These are phyloP conservation scores for Rachicladosporium sp. DNA, from an alignment of 2,329 filamentous ascomycete species.

Conservation along the genomic window DNA sequence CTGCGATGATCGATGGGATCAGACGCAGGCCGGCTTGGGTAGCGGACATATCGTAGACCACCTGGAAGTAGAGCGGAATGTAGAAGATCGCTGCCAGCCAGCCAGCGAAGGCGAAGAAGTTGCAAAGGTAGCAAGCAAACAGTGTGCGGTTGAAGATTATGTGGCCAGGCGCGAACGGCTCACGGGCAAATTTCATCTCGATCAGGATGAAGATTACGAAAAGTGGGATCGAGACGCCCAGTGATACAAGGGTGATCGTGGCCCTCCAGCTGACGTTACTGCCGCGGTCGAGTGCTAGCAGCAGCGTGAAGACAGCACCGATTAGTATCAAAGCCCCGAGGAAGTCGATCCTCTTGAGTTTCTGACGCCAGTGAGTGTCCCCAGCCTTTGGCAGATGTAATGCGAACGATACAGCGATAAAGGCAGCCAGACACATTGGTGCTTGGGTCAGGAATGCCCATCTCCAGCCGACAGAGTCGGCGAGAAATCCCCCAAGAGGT, in stretches of 20 bases:
- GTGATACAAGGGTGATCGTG: conserved; percentile 43
- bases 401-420: conserved; percentile 49
- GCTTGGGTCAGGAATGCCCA: conserved; percentile 64
- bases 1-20: conserved; percentile 51
- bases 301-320: conserved; percentile 50
- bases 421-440: conserved; percentile 55
- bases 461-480: conserved; percentile 63
- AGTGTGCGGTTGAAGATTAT: conserved; percentile 58
- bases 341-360: conserved; percentile 60
- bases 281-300: conserved; percentile 60
- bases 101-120: conserved; percentile 58
- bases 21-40: conserved; percentile 53
- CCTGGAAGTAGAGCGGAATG: conserved; percentile 68
- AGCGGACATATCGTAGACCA: conserved; percentile 51
- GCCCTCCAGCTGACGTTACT: conserved; percentile 59
- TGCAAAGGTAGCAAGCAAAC: conserved; percentile 55
- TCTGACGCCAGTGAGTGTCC: conserved; percentile 50
- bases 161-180: conserved; percentile 64
- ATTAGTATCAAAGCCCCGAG: conserved; percentile 56
- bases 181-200: too few species aligned
- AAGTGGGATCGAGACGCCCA: conserved; percentile 44
- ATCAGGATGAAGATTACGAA: conserved; percentile 57
- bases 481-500: conserved; percentile 57
- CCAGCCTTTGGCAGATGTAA: conserved; percentile 50
- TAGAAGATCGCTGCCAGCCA: conserved; percentile 55